Conservation (phyloP, 2,329 filamentous ascomycete genomes). For the Trichophyton equinum region DNA sequence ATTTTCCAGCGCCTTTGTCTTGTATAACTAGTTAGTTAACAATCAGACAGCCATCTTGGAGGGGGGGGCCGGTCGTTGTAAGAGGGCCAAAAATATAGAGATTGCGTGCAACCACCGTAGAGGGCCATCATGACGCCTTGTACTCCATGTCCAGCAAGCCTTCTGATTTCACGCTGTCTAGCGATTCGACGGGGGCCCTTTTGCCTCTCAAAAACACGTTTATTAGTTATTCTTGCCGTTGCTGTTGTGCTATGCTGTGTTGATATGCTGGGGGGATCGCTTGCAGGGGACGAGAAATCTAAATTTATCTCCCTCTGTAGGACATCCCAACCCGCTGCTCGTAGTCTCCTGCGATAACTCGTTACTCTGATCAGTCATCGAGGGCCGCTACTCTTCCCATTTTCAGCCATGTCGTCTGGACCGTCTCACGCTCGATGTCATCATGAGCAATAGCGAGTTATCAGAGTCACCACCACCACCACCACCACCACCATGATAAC, state of each 20-base stretch:
- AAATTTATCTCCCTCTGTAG: neutral
- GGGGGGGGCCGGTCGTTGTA: neutral
- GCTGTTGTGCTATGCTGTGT: neutral
- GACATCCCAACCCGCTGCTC: neutral
- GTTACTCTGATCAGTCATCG: neutral
- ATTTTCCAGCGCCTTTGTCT: neutral
- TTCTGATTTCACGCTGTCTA: neutral
- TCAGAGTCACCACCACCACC: neutral
- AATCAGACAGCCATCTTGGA: neutral
- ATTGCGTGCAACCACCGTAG: neutral
- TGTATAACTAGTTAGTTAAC: neutral
- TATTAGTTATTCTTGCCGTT: no score
- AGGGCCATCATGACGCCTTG: neutral
- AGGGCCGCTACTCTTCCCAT: neutral
- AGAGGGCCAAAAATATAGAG: neutral
- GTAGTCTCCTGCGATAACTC: neutral
- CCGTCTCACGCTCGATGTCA: neutral
- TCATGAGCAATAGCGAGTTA: neutral
- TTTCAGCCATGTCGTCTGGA: neutral
- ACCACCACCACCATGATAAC: neutral
- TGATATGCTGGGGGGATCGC: neutral
- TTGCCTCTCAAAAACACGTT: no score
- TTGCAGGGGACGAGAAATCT: conserved; percentile 2
- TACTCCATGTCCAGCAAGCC: neutral
- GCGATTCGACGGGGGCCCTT: neutral